A percentile compares a stretch with the other conserved stretches of the same genome.
phyloP scores from a whole-genome alignment of 1,284 basidiomycete genomes.

The Boletus semigastroideus region DNA sequence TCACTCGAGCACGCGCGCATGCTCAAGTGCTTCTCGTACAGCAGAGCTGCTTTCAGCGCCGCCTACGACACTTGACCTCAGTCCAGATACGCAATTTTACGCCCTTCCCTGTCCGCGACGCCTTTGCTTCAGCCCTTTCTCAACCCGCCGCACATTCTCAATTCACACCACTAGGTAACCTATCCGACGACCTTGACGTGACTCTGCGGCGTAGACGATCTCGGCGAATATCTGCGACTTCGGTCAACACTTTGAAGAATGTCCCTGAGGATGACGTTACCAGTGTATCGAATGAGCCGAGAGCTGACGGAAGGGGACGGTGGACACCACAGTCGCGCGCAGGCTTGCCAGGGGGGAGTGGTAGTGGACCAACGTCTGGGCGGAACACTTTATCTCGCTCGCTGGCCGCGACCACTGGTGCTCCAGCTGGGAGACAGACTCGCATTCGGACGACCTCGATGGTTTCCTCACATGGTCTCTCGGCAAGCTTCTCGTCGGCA shows the following conservation, averaged over 20 bases:
- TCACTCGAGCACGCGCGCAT: neutral
- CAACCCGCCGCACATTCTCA: slow-evolving; percentile 62
- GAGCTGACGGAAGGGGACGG: slow-evolving; percentile 38
- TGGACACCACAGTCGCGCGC: slow-evolving; percentile 40
- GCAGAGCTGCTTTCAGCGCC: slow-evolving; percentile 47
- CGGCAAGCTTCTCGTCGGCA: slow-evolving; percentile 14
- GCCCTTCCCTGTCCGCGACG: slow-evolving; percentile 75
- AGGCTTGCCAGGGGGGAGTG: slow-evolving; percentile 35
- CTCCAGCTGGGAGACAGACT: slow-evolving; percentile 36
- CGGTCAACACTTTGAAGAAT: slow-evolving; percentile 50
- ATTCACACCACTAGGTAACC: slow-evolving; percentile 51
- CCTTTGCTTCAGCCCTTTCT: slow-evolving; percentile 67
- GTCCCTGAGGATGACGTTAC: slow-evolving; percentile 46
- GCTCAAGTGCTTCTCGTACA: neutral
- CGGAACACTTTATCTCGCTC: slow-evolving; percentile 23
- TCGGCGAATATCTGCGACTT: slow-evolving; percentile 61
- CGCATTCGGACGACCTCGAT: slow-evolving; percentile 52
- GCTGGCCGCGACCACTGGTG: slow-evolving; percentile 10
- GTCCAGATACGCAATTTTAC: slow-evolving; percentile 80
- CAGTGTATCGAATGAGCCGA: slow-evolving; percentile 27
- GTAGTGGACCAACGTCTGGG: slow-evolving; percentile 24
- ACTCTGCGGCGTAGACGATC: slow-evolving; percentile 56
- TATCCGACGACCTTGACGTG: slow-evolving; percentile 71
- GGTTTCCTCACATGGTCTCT: slow-evolving; percentile 41
- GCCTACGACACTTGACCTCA: slow-evolving; percentile 70